Conservation (phyloP, 768 basidiomycete genomes). For the Ramaria sp. region DNA sequence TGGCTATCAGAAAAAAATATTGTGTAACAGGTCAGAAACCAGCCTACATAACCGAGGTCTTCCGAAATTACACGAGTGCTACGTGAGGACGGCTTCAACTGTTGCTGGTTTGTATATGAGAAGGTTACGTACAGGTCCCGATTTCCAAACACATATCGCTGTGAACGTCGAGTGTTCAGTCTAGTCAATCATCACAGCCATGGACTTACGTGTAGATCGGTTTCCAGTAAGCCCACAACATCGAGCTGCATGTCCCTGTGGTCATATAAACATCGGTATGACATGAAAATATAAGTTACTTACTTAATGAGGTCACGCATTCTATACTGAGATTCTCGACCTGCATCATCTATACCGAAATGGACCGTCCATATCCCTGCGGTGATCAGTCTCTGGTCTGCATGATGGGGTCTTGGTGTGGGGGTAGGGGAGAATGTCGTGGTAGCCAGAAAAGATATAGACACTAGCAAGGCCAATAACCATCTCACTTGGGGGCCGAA, state of each 20-base stretch:
- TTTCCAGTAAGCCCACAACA: constrained; percentile 76
- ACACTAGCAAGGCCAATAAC: constrained; percentile 20
- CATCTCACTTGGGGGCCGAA: neutral
- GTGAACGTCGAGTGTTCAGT: constrained; percentile 10
- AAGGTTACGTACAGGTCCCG: constrained; percentile 57
- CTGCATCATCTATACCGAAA: constrained; percentile 72
- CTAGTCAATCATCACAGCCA: neutral
- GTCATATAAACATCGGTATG: neutral
- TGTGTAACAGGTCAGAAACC: neutral
- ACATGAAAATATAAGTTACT: neutral
- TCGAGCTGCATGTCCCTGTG: constrained; percentile 75
- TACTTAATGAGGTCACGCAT: constrained; percentile 43
- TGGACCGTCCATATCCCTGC: constrained; percentile 90
- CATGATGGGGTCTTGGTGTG: constrained; percentile 46
- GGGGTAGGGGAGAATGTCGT: constrained; percentile 41
- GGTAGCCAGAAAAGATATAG: constrained; percentile 42
- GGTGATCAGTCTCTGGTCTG: constrained; percentile 57
- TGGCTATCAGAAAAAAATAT: neutral
- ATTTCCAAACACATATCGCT: constrained; percentile 72
- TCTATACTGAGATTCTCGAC: constrained; percentile 60
- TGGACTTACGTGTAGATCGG: constrained; percentile 71
- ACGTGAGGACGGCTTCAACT: neutral
- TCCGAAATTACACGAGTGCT: constrained; percentile 71
- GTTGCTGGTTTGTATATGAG: neutral
- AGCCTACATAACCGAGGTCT: constrained; percentile 69